Conservation (phyloP, 2,329 filamentous ascomycete species). For the Colletotrichum tropicicola region DNA sequence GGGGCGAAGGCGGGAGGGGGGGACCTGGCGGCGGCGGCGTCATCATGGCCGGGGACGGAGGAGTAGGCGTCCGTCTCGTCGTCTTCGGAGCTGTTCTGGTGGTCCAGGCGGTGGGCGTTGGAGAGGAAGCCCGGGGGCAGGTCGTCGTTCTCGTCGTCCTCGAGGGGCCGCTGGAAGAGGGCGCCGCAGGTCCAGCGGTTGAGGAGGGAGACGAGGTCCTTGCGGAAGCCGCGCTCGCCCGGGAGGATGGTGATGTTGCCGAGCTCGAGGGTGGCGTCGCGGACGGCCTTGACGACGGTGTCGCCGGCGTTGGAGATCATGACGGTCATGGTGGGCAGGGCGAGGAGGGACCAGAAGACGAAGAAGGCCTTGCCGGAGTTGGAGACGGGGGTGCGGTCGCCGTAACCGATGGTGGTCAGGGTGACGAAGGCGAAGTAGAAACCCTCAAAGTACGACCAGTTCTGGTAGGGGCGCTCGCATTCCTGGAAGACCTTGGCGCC, state of each 20-base stretch:
- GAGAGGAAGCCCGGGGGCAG: slow-evolving; percentile 53
- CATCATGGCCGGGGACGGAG: not conserved
- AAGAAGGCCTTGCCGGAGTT: slow-evolving; percentile 87
- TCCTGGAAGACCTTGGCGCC: slow-evolving; percentile 78
- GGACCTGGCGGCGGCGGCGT: not conserved
- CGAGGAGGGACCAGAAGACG: slow-evolving; percentile 90
- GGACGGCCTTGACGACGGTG: slow-evolving; percentile 75
- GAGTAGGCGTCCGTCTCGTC: slow-evolving; percentile 32
- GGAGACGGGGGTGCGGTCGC: slow-evolving; percentile 79
- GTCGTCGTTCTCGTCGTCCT: slow-evolving; percentile 45
- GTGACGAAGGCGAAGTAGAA: slow-evolving; percentile 89
- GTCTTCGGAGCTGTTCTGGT: slow-evolving; percentile 25
- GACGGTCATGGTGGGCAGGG: slow-evolving; percentile 88
- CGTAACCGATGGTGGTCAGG: slow-evolving; percentile 84
- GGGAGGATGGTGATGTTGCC: slow-evolving; percentile 70
- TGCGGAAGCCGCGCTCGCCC: slow-evolving; percentile 58
- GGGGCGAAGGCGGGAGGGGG: not conserved
- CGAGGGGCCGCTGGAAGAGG: slow-evolving; percentile 1
- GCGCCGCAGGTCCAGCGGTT: slow-evolving; percentile 16
- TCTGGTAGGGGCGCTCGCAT: slow-evolving; percentile 61
- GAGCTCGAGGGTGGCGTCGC: slow-evolving; percentile 63
- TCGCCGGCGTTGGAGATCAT: slow-evolving; percentile 86
- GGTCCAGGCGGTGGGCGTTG: slow-evolving; percentile 36
- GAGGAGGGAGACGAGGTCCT: slow-evolving; percentile 52
- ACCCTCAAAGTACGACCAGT: slow-evolving; percentile 79